Evolutionary conservation across 108 stramenopile species (phyloP).

Genomic region (Conticribra guillardii): DNA sequence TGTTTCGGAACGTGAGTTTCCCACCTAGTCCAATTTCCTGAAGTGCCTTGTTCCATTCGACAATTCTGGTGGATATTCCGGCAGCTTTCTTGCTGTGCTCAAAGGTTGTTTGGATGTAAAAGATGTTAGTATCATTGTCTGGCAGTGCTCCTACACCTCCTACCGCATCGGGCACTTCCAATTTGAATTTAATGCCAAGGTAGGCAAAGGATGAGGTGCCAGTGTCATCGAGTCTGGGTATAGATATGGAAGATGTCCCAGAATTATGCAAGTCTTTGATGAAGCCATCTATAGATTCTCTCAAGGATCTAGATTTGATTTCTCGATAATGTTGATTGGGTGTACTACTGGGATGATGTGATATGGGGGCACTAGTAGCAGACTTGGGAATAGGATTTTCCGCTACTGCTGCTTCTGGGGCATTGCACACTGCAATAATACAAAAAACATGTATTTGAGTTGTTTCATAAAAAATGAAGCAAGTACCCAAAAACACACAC

Average conservation of each 20-base stretch:
- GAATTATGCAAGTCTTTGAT: slow-evolving; percentile 32
- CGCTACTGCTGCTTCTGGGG: background rate
- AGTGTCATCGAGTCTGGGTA: slow-evolving; percentile 23
- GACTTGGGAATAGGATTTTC: background rate
- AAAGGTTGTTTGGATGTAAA: slow-evolving; percentile 29
- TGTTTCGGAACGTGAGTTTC: slow-evolving; percentile 30
- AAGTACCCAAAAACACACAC: too few relatives aligned
- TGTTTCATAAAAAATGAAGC: slow-evolving; percentile 2
- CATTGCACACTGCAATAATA: background rate
- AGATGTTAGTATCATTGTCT: slow-evolving; percentile 4
- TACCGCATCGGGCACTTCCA: slow-evolving; percentile 41
- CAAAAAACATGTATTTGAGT: background rate
- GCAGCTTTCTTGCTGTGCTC: slow-evolving; percentile 38
- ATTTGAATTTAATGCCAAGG: slow-evolving; percentile 29
- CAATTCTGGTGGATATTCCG: slow-evolving; percentile 30
- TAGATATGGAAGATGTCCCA: slow-evolving; percentile 10
- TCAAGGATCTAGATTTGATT: background rate
- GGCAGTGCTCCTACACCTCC: too few relatives aligned
- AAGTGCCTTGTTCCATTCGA: slow-evolving; percentile 36
- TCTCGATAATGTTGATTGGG: background rate
- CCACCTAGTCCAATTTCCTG: slow-evolving; percentile 33
- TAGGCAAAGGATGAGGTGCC: slow-evolving; percentile 36
- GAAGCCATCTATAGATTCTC: slow-evolving; percentile 36
- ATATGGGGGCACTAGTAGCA: background rate
- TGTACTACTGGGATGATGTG: background rate